phyloP scores from a whole-genome alignment of 2,329 filamentous ascomycete species.

The Fusarium citri region DNA sequence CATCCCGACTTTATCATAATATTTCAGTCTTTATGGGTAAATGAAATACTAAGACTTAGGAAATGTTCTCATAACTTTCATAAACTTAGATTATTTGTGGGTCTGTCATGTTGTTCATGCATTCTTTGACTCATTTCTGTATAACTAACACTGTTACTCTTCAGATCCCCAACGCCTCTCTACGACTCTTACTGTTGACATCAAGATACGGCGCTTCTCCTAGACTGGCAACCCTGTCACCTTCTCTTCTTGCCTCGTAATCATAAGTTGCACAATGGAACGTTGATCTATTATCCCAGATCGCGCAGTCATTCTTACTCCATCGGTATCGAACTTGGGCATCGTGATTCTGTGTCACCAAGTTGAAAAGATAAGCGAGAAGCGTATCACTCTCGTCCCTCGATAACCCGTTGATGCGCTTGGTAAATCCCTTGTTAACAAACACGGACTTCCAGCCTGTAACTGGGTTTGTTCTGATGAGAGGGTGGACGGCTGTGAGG shows the following conservation, averaged over 20 bases:
- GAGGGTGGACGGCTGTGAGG: constrained; percentile 63
- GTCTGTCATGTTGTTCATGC: neutral
- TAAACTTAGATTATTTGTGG: neutral
- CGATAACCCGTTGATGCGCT: constrained; percentile 66
- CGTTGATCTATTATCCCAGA: constrained; percentile 73
- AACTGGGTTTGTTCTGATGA: constrained; percentile 70
- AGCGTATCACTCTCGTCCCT: constrained; percentile 65
- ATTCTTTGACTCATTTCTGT: neutral
- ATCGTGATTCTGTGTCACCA: constrained; percentile 67
- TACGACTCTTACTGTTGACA: constrained; percentile 51
- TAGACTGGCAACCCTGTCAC: constrained; percentile 56
- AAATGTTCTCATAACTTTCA: neutral
- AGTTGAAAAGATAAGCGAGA: constrained; percentile 60
- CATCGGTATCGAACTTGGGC: constrained; percentile 66
- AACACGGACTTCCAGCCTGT: constrained; percentile 69
- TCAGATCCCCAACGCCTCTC: constrained; percentile 50
- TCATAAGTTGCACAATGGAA: constrained; percentile 70
- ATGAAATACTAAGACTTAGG: neutral
- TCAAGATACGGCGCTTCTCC: constrained; percentile 60
- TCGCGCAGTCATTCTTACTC: constrained; percentile 65
- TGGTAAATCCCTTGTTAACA: constrained; percentile 63
- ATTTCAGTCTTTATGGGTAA: neutral
- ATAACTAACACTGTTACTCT: neutral
- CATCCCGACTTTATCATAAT: neutral
- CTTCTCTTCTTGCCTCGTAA: too few species aligned